These are phyloP conservation scores for Penicillium diatomitis DNA, from an alignment of 495 filamentous ascomycete genomes.

Conservation along the genomic window DNA sequence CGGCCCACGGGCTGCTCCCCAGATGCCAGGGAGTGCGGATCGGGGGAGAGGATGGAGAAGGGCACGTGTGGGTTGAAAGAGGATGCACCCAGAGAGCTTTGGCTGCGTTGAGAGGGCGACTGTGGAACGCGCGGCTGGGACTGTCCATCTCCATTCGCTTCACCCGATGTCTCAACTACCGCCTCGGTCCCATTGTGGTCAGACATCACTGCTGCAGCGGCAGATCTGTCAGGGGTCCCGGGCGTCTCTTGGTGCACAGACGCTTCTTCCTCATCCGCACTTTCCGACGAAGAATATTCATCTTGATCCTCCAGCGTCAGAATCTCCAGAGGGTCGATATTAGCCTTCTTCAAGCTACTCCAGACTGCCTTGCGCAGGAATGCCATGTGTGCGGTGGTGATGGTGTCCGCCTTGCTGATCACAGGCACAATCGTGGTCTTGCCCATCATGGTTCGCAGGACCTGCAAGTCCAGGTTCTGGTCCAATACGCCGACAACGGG, in stretches of 20 bases:
- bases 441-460: constrained; percentile 77
- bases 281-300: constrained; percentile 49
- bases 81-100: constrained; percentile 16
- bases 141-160: constrained; percentile 2
- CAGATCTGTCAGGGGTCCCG: constrained; percentile 10
- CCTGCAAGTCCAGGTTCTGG: constrained; percentile 82
- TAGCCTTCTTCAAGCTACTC: constrained; percentile 74
- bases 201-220: constrained; percentile 16
- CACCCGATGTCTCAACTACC: background rate
- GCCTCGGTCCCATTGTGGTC: constrained; percentile 3
- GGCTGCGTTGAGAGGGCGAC: constrained; percentile 21
- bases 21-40: constrained; percentile 70
- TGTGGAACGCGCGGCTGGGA: constrained; percentile 1
- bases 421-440: constrained; percentile 96
- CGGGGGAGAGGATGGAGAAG: constrained; percentile 88
- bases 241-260: constrained; percentile 9
- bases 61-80: constrained; percentile 48
- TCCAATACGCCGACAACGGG: constrained; percentile 59
- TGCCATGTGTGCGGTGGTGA: constrained; percentile 89
- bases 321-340: constrained; percentile 81
- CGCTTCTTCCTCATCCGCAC: constrained; percentile 42
- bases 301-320: constrained; percentile 71
- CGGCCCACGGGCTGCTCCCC: constrained; percentile 54
- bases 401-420: constrained; percentile 94
- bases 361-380: constrained; percentile 86